Evolutionary conservation across 2,329 filamentous ascomycete genomes (phyloP), one percentile per base, ranked within the genome.

Genomic region (Aspergillus jensenii): DNA sequence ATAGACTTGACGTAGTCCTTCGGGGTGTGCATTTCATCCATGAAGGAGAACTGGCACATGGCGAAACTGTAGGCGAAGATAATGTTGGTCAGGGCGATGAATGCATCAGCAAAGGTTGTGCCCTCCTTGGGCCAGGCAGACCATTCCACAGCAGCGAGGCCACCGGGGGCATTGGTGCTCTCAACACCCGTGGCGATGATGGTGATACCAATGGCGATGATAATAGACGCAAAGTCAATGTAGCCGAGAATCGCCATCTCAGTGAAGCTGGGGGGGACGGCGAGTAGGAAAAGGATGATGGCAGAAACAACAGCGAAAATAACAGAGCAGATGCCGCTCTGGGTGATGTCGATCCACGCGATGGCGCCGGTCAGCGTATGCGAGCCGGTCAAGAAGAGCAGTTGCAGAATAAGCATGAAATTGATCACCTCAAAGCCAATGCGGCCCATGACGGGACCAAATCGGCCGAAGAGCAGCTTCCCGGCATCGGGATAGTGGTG

Each of bases 321-420:
- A 4, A 79, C 62, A 2, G 78, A 76, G 64, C 78, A 79, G 21
- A 78, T 55, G 7, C 58, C 65, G 47, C 71, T 69, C 52, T 73
- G 65, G 52, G 78, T 74, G 56, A 80, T 79, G 55, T 68, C 64
- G 52, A 76, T 72, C 61, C 71, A 79, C 2, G 78, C 77, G 60
- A 80, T 79, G 8, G 78, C 79, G 2, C 78, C 77, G 6, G 77
- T 79, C 50, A 79, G 62, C 50, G 73, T 73, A 61, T 79, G 77
- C 1, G 76, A 78, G 54, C 76, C 78, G 2, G 76, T 74, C 5
- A 80, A 64, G 35, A 80, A 71, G 8, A 77, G 66, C 44, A 80
- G 65, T 54, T 78, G 74, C 43, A 76, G 67, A 27, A 74, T 70
- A 60, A 80, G 75, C 75, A 79, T 79, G 55, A 71, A 68, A 53